Evolutionary conservation across 768 basidiomycete genomes (phyloP), one percentile per base, ranked within the genome.

Genomic region (Pisolithus orientalis): DNA sequence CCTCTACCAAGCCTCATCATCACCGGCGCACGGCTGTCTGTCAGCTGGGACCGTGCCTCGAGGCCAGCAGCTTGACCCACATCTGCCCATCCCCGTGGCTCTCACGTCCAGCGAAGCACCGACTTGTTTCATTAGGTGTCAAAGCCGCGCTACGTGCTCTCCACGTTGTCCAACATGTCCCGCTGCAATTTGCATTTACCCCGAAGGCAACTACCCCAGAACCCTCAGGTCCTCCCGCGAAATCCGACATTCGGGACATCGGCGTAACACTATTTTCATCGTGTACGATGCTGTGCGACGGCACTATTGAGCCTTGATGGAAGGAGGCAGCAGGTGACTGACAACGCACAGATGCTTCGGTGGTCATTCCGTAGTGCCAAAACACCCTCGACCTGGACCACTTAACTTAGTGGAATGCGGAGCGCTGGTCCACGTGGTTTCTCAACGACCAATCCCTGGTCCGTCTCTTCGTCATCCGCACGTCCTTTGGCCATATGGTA

Each of bases 171-270:
- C 44, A 21, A 42, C 40, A 11, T 17, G 40, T 42, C 40, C 34
- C 40, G 40, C 4, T 16, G 44, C n/a, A 45, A 45, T 45, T 45
- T 45, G 44, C 27, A 45, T 45, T 45, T 45, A 45, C 44, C 44
- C 44, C 44, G 44, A 45, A 45, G 45, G 45, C 46, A 29, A 45
- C 44, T 51, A 51, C 51, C 51, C 51, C 51, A 39, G 14, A 39
- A 45, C 44, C 51, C 51, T 51, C 44, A 24, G 25, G 21, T 38
- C n/a, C 24, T 51, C 44, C 44, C 46, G 51, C 46, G 46, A 47
- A 52, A 7, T 47, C 39, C 29, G 17, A 21, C 17, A 24, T n/a
- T 45, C 24, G 16, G 47, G 24, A n/a, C 21, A 32, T 38, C 32
- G 31, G 17, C 46, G n/a, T 38, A 17, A 25, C 21, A 21, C 21